These are phyloP conservation scores for Ganoderma multipileum DNA, from an alignment of 1,284 basidiomycete genomes.

Conservation along the genomic window DNA sequence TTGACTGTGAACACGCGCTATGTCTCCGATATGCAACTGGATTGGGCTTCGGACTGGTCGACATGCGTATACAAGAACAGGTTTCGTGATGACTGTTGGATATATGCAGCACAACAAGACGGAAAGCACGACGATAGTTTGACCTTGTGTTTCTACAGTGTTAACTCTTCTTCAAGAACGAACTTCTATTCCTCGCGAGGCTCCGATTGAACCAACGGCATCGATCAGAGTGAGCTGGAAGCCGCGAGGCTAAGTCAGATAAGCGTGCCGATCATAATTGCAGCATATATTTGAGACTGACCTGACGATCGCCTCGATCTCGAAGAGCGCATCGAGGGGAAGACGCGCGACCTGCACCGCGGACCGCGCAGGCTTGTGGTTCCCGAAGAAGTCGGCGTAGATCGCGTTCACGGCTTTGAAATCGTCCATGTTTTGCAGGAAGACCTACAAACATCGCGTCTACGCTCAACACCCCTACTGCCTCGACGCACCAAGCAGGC, in stretches of 20 bases:
- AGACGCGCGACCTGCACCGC: constrained; percentile 85
- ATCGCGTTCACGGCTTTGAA: constrained; percentile 85
- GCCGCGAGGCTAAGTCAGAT: not conserved
- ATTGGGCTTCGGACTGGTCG: not conserved
- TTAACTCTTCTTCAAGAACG: not conserved
- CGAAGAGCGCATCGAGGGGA: constrained; percentile 84
- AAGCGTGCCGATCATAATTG: not conserved
- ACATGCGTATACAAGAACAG: not conserved
- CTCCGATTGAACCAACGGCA: not conserved
- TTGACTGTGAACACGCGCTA: not conserved
- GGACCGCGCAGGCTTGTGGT: constrained; percentile 92
- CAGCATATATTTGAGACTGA: constrained; percentile 17
- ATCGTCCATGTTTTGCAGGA: constrained; percentile 93
- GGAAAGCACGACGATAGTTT: not conserved
- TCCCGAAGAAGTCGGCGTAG: constrained; percentile 85
- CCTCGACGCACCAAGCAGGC: too few relatives aligned
- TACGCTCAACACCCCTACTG: not conserved
- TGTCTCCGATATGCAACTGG: not conserved
- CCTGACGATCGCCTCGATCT: constrained; percentile 88
- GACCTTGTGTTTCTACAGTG: not conserved
- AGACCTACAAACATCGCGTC: constrained; percentile 63
- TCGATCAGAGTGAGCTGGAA: not conserved
- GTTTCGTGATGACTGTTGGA: not conserved
- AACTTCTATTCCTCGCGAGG: not conserved
- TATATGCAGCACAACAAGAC: not conserved